Percentiles rank a stretch among this genome's conserved stretches.
Evolutionary conservation across 2,329 filamentous ascomycete species (phyloP).

Genomic region (Magnaporthales sp.): DNA sequence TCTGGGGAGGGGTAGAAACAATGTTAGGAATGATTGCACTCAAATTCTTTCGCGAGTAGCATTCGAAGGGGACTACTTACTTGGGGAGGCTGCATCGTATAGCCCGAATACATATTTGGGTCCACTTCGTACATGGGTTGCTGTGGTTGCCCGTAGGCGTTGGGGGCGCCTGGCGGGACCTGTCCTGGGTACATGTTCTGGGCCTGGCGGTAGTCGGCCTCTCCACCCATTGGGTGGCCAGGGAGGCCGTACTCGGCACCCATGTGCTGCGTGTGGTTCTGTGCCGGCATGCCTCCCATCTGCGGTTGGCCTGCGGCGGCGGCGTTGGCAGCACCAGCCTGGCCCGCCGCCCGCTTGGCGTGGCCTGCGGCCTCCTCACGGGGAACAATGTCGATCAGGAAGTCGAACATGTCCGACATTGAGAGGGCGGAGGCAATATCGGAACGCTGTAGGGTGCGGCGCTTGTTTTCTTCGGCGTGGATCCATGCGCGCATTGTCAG

Average conservation of each 20-base stretch:
- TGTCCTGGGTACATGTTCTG: constrained; percentile 75
- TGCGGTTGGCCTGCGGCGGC: constrained; percentile 33
- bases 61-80: constrained; percentile 37
- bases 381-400: constrained; percentile 96
- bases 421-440: constrained; percentile 93
- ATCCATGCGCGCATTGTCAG: constrained; percentile 99
- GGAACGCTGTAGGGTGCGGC: constrained; percentile 85
- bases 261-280: constrained; percentile 47
- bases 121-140: constrained; percentile 77
- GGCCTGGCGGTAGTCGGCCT: constrained; percentile 73
- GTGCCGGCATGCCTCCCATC: constrained; percentile 43
- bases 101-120: constrained; percentile 72
- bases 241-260: constrained; percentile 42
- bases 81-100: constrained; percentile 73
- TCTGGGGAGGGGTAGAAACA: not conserved
- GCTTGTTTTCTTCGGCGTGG: constrained; percentile 97
- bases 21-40: not conserved
- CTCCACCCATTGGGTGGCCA: constrained; percentile 54
- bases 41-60: not conserved
- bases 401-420: constrained; percentile 99
- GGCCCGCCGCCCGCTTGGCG: constrained; percentile 63
- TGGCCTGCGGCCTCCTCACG: constrained; percentile 85
- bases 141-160: constrained; percentile 69
- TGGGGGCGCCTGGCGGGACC: constrained; percentile 63
- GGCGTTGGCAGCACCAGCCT: constrained; percentile 29